Evolutionary conservation across 2,329 filamentous ascomycete genomes (phyloP).

Genomic region (Madurella mycetomatis): DNA sequence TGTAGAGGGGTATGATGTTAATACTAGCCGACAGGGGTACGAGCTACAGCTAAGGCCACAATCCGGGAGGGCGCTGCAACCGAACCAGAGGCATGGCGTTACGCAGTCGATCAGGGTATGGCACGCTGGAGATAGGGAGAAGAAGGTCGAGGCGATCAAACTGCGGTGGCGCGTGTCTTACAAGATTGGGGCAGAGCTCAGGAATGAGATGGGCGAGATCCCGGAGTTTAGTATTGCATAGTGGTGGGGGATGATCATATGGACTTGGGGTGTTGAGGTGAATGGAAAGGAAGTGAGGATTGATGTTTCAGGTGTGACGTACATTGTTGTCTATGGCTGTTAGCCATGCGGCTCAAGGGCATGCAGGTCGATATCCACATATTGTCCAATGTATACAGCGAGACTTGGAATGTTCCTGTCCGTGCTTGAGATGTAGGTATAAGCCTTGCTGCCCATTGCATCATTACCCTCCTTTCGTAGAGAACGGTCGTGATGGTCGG

Average conservation of each 20-base stretch:
- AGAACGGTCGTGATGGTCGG: too few relatives aligned
- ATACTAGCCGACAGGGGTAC: slow-evolving; percentile 58
- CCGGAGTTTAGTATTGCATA: slow-evolving; percentile 70
- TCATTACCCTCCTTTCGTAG: too few relatives aligned
- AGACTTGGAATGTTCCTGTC: neutral
- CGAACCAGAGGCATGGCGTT: slow-evolving; percentile 70
- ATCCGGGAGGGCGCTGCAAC: slow-evolving; percentile 69
- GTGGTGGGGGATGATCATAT: neutral
- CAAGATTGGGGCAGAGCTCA: slow-evolving; percentile 59
- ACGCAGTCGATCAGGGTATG: slow-evolving; percentile 74
- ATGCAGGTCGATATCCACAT: neutral
- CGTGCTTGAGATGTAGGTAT: neutral
- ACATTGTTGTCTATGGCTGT: neutral
- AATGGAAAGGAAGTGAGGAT: neutral
- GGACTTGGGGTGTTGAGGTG: neutral
- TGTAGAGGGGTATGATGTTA: neutral
- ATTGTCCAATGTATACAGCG: neutral
- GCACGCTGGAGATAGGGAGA: slow-evolving; percentile 62
- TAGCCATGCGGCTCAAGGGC: neutral
- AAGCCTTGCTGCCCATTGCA: too few relatives aligned
- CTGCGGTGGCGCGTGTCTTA: slow-evolving; percentile 88
- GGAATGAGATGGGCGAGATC: slow-evolving; percentile 82
- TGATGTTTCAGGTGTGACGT: too few relatives aligned
- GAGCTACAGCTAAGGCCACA: slow-evolving; percentile 80
- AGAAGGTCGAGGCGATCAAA: slow-evolving; percentile 76